Conservation (phyloP, 257 asterid genomes). For the Solanum commersonii region DNA sequence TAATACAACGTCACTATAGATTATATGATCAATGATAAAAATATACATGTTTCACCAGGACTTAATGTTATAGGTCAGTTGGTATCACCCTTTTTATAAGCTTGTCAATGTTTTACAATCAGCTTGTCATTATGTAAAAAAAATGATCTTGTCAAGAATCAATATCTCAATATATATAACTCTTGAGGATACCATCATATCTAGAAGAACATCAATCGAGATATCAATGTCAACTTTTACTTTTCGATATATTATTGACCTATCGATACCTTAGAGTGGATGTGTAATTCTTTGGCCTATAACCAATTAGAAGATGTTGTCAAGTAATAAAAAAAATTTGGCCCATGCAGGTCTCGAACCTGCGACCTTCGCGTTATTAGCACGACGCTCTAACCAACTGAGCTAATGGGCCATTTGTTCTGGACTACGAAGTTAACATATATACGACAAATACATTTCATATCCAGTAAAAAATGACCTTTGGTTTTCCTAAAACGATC, state of each 20-base stretch:
- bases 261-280: too few relatives aligned
- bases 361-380: slow-evolving; percentile 19
- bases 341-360: not conserved
- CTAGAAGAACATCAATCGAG: not conserved
- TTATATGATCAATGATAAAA: not conserved
- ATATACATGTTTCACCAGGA: not conserved
- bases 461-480: not conserved
- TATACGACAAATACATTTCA: not conserved
- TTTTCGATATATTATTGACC: too few relatives aligned
- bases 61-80: not conserved
- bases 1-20: not conserved
- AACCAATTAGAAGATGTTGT: too few relatives aligned
- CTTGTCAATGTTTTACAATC: not conserved
- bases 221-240: too few relatives aligned
- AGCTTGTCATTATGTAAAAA: not conserved
- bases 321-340: not conserved
- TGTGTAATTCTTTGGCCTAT: too few relatives aligned
- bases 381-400: slow-evolving; percentile 25
- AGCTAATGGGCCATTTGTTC: slow-evolving; percentile 5
- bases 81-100: not conserved
- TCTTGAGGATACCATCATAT: not conserved
- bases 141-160: too few relatives aligned
- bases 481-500: not conserved
- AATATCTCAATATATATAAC: not conserved
- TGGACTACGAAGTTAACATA: too few relatives aligned